A percentile compares a stretch with the other conserved stretches of the same genome.
Evolutionary conservation across 1,284 basidiomycete genomes (phyloP).

Genomic region (Baeospora myosura): DNA sequence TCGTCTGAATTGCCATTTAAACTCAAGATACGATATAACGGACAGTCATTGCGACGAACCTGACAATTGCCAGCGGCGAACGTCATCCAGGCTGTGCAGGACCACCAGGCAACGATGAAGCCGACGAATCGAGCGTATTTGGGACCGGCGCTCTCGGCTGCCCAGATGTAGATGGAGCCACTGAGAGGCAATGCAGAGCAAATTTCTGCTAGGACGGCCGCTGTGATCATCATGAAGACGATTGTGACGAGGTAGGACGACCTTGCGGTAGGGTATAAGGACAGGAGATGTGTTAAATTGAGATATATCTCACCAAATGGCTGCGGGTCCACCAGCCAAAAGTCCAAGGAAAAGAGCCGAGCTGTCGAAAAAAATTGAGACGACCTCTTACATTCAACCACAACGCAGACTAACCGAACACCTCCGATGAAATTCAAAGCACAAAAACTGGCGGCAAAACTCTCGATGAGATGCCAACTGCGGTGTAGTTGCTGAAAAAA

Average conservation of each 20-base stretch:
- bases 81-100: constrained; percentile 85
- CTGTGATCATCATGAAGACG: constrained; percentile 80
- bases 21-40: background rate
- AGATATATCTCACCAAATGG: constrained; percentile 51
- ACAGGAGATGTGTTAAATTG: background rate
- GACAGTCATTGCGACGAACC: constrained; percentile 28
- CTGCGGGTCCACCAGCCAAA: constrained; percentile 76
- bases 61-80: constrained; percentile 80
- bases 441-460: constrained; percentile 79
- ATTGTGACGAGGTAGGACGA: constrained; percentile 75
- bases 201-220: constrained; percentile 77
- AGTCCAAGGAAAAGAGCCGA: constrained; percentile 76
- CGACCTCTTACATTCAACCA: background rate
- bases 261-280: constrained; percentile 33
- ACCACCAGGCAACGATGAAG: constrained; percentile 86
- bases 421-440: constrained; percentile 82
- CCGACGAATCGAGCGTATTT: constrained; percentile 79
- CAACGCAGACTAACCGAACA: constrained; percentile 46
- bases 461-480: constrained; percentile 73
- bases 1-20: constrained; percentile 42
- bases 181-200: constrained; percentile 81
- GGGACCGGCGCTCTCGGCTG: constrained; percentile 79
- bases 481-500: constrained; percentile 67
- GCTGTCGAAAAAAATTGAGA: constrained; percentile 28
- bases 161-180: constrained; percentile 88